Percentiles rank a stretch among this genome's conserved stretches.
These are phyloP conservation scores for Podaxis pistillaris DNA, from an alignment of 768 basidiomycete genomes.

Conservation along the genomic window DNA sequence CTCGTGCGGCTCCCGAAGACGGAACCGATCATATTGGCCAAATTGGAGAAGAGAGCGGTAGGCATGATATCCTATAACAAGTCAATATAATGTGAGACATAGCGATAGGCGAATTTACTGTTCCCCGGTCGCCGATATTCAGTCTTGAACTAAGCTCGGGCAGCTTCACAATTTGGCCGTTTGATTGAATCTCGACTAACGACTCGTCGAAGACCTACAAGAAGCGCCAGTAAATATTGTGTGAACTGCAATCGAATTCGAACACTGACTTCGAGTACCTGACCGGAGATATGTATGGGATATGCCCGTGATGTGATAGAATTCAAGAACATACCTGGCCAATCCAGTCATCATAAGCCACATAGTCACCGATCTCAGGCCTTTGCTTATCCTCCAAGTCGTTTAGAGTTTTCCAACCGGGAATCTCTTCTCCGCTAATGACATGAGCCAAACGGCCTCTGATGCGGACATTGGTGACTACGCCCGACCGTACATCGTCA, in stretches of 20 bases:
- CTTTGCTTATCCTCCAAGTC: slow-evolving; percentile 58
- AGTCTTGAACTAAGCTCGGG: slow-evolving; percentile 79
- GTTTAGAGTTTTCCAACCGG: slow-evolving; percentile 60
- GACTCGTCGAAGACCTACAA: slow-evolving; percentile 81
- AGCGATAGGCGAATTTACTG: slow-evolving; percentile 41
- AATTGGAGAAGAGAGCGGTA: slow-evolving; percentile 32
- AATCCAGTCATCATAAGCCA: slow-evolving; percentile 82
- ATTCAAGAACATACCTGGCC: slow-evolving; percentile 67
- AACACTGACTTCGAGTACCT: slow-evolving; percentile 74
- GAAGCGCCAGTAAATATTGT: slow-evolving; percentile 16
- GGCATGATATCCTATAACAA: slow-evolving; percentile 63
- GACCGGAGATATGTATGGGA: slow-evolving; percentile 15
- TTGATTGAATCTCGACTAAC: slow-evolving; percentile 60
- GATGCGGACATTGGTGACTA: slow-evolving; percentile 63
- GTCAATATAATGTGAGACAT: background rate
- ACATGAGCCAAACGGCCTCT: slow-evolving; percentile 74
- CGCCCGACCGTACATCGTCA: slow-evolving; percentile 72
- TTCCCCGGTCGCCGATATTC: slow-evolving; percentile 71
- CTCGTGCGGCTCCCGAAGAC: slow-evolving; percentile 43
- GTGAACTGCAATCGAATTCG: slow-evolving; percentile 4
- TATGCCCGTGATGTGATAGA: slow-evolving; percentile 5
- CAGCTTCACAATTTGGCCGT: slow-evolving; percentile 63
- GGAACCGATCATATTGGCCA: slow-evolving; percentile 46
- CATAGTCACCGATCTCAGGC: slow-evolving; percentile 79
- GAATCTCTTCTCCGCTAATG: slow-evolving; percentile 57